Conservation (phyloP, 768 basidiomycete species). For the Infundibulicybe gibba region DNA sequence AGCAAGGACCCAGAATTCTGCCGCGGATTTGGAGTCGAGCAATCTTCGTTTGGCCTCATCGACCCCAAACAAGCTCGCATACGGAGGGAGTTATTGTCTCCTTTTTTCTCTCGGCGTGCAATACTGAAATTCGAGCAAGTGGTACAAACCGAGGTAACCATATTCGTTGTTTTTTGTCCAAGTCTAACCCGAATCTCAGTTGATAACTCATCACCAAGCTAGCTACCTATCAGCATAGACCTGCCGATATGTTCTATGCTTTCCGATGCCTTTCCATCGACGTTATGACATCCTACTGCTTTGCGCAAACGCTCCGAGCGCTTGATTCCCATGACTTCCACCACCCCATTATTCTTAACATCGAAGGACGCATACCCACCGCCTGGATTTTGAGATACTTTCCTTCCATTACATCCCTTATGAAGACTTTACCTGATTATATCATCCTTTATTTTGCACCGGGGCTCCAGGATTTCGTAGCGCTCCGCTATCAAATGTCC, state of each 20-base stretch:
- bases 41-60: conserved; percentile 31
- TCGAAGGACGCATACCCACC: conserved; percentile 22
- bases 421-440: conserved; percentile 8
- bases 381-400: conserved; percentile 28
- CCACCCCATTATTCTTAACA: conserved; percentile 26
- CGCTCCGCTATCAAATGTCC: conserved; percentile 7
- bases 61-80: conserved; percentile 27
- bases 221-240: conserved; percentile 9
- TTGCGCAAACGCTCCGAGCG: conserved; percentile 26
- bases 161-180: background rate
- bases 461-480: conserved; percentile 7
- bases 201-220: conserved; percentile 22
- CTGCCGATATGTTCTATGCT: conserved; percentile 33
- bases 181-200: too few species aligned
- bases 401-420: conserved; percentile 18
- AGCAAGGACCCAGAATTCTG: conserved; percentile 36
- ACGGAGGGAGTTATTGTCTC: conserved; percentile 25
- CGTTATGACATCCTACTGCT: conserved; percentile 39
- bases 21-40: conserved; percentile 27
- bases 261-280: conserved; percentile 40
- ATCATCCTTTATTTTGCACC: conserved; percentile 6
- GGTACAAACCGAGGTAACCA: conserved; percentile 27
- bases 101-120: conserved; percentile 35
- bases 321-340: conserved; percentile 28
- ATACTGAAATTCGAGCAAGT: conserved; percentile 30